Evolutionary conservation across 2,329 filamentous ascomycete species (phyloP), one percentile per base, ranked within the genome.

Genomic region (Orbilia javanica): DNA sequence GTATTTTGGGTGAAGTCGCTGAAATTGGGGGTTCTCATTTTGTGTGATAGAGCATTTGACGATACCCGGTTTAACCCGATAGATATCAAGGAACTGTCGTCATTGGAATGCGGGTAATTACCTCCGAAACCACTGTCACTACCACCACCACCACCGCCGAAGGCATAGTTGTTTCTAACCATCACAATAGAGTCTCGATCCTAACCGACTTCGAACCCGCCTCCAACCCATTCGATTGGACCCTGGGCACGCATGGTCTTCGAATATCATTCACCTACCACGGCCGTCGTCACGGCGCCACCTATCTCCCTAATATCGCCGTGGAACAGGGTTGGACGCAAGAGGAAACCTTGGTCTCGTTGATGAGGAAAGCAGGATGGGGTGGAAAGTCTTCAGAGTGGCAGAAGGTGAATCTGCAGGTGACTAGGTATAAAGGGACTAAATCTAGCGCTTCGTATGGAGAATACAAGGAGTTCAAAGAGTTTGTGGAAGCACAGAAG

Each of bases 331-430:
- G 93, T 15, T 99, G 96, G 96, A 93, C 89, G 10, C 94, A 96
- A 84, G 94, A 98, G 83, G 93, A 98, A 87, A 93, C 95, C 0
- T 84, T 99, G 1, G 88, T 94, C 67, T 96, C 93, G 84, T 85
- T 98, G 83, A 96, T 97, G 91, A 88, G 93, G 76, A 99, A 99
- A 87, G 94, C 94, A 0, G 96, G 96, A 0, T 99, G 94, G 94
- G 88, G 88, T 73, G 94, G 93, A 0, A 84, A 85, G 52, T 85
- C 82, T 82, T 85, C 86, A 66, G 88, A 89, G 46, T 98, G 94
- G 95, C 88, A 88, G 80, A 90, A 93, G 76, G 90, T 97, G 2
- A 90, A 92, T 63, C 86, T 97, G 83, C 90, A 90, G 81, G 90
- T 96, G 1, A 90, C 94, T 69, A 88, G 93, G 81, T 99, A 98